Conservation (phyloP, 306 rosid genomes). For the Arachis hypogaea region DNA sequence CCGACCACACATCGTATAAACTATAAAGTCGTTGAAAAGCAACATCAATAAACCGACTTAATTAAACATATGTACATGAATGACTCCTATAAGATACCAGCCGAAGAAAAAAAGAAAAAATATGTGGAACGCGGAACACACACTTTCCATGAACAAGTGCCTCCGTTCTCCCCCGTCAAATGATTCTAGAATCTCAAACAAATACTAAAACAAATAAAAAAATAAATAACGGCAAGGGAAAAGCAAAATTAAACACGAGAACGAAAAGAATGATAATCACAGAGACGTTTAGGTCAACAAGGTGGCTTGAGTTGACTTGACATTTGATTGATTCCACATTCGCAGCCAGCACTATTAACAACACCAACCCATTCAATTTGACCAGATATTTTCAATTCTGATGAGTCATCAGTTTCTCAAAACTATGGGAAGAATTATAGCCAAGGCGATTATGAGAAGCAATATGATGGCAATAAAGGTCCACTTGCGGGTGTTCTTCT, state of each 20-base stretch:
- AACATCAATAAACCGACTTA: background rate
- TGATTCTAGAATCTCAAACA: conserved; percentile 32
- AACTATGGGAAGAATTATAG: conserved; percentile 57
- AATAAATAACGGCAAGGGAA: conserved; percentile 5
- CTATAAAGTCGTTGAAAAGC: background rate
- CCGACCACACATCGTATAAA: no score
- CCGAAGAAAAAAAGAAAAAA: background rate
- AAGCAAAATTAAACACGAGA: background rate
- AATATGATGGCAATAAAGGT: conserved; percentile 57
- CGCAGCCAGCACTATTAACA: background rate
- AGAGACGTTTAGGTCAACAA: background rate
- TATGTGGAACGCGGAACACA: background rate
- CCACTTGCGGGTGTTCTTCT: conserved; percentile 69
- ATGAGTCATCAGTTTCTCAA: conserved; percentile 20
- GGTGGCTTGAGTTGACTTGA: conserved; percentile 11
- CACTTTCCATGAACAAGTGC: background rate
- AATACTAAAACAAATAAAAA: background rate
- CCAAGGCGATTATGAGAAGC: conserved; percentile 51
- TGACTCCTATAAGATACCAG: background rate
- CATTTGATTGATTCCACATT: no score
- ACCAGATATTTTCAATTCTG: background rate
- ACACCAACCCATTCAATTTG: background rate
- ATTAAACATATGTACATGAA: background rate
- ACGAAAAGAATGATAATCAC: conserved; percentile 18
- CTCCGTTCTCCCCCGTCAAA: background rate